Evolutionary conservation across 345 rosid species (phyloP), one percentile per base, ranked within the genome.

Genomic region (Luvunga scandens): DNA sequence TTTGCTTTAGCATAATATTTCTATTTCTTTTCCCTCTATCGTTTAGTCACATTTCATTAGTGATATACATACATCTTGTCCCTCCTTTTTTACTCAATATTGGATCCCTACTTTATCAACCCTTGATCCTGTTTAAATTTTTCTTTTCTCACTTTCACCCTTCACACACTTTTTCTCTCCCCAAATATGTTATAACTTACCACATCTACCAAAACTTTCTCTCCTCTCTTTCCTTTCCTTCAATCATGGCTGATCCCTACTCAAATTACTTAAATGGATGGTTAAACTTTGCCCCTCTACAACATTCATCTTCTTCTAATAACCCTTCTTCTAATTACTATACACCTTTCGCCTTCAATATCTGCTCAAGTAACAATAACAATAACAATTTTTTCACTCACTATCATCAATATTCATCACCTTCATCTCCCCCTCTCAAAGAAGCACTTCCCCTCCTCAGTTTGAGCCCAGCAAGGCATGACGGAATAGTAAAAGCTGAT

Each of bases 371-470:
- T 74, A 74, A 59, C 66, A 75, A 28, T 48, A 83, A 36, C 73
- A 84, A 12, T 69, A 61, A 18, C 75, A 69, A 79, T 83, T 34
- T 61, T 70, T 78, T 68, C 9, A 6, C 55, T 69, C 75, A 77
- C 19, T 76, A 63, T 57, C 60, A 61, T 14, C 76, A 75, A 71
- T 76, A 84, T 16, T 66, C 82, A 10, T 78, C 83, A 36, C 88
- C 91, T 21, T 81, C 91, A 7, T 91, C 98, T 69, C 97, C 99
- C 69, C 98, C 98, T 42, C 83, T 90, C 12, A 89, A 75, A 83
- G 92, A 96, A 85, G 95, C 93, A 27, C 99, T 96, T 38, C 99
- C 98, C 24, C 97, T 96, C 61, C 94, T 96, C 45, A 91, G 86
- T 82, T 82, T 87, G 67, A 91, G 93, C 87, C 98, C 95, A 25